Evolutionary conservation across 2,329 filamentous ascomycete genomes (phyloP).

Genomic region (Aspergillus sp.): DNA sequence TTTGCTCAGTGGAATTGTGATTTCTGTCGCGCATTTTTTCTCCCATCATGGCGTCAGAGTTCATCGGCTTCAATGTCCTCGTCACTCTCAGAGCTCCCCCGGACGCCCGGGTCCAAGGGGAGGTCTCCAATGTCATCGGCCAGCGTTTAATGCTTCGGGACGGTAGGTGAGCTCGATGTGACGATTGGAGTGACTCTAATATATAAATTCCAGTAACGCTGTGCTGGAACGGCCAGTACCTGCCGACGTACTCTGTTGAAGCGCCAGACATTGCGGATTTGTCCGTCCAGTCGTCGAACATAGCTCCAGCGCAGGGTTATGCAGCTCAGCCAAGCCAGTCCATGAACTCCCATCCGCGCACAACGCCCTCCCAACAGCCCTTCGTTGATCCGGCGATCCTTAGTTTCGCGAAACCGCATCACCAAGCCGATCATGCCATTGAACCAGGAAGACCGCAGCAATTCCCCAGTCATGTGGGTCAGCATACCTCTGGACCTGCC

Average conservation of each 20-base stretch:
- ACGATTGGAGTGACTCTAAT: not conserved
- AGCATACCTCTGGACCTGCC: conserved; percentile 10
- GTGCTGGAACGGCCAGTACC: conserved; percentile 43
- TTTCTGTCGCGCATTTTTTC: conserved; percentile 2
- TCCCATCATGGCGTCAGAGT: conserved; percentile 54
- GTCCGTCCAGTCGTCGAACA: conserved; percentile 15
- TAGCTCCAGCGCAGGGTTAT: conserved; percentile 10
- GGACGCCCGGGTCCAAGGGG: conserved; percentile 57
- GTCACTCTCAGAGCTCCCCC: conserved; percentile 61
- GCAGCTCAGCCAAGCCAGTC: conserved; percentile 10
- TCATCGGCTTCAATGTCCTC: conserved; percentile 67
- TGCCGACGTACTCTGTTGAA: conserved; percentile 48
- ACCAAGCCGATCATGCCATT: conserved; percentile 4
- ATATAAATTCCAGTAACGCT: conserved; percentile 33
- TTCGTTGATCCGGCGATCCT: conserved; percentile 80
- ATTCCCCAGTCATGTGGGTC: conserved; percentile 18
- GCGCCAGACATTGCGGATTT: conserved; percentile 52
- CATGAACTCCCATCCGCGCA: conserved; percentile 6
- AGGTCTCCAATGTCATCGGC: conserved; percentile 60
- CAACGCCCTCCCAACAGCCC: conserved; percentile 29
- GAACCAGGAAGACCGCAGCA: conserved; percentile 7
- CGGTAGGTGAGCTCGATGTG: conserved; percentile 42
- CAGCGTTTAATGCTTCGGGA: conserved; percentile 61
- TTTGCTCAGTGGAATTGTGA: not conserved
- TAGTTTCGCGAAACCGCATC: conserved; percentile 46